A percentile compares a stretch with the other conserved stretches of the same genome.
Conservation (phyloP, 345 rosid species). For the Boechera retrofracta region DNA sequence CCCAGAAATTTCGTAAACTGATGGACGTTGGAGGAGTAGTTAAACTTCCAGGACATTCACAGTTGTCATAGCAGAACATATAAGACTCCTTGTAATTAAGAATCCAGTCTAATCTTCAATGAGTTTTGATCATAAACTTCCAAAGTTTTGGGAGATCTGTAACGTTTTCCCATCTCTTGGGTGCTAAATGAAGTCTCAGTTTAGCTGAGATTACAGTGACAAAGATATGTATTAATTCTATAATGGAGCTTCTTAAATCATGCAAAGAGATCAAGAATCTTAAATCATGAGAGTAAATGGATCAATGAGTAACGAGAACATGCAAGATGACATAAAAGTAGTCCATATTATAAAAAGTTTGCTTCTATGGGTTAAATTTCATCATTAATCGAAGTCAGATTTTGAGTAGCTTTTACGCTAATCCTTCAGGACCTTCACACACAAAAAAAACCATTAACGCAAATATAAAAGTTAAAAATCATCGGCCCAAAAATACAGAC, state of each 20-base stretch:
- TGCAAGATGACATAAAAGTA: not conserved
- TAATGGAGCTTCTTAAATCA: not conserved
- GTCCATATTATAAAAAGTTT: not conserved
- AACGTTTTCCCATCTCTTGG: not conserved
- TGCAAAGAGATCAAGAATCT: not conserved
- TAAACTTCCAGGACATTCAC: constrained; percentile 63
- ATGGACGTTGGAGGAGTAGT: constrained; percentile 59
- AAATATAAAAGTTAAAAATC: not conserved
- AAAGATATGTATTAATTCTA: not conserved
- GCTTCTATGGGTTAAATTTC: constrained; percentile 4
- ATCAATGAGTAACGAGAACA: not conserved
- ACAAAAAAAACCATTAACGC: not conserved
- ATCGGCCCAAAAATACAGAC: not conserved
- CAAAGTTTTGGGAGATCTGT: not conserved
- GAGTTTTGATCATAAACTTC: not conserved
- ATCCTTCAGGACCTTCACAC: constrained; percentile 16
- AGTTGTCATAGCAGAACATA: not conserved
- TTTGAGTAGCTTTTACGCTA: constrained; percentile 39
- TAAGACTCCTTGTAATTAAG: constrained; percentile 1
- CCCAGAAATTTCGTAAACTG: constrained; percentile 58
- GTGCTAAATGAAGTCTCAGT: not conserved
- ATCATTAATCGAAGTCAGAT: constrained; percentile 10
- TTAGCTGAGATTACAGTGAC: not conserved
- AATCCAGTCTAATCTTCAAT: not conserved
- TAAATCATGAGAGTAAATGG: not conserved